Evolutionary conservation across 495 filamentous ascomycete species (phyloP).

Genomic region (Bryoglossum gracile): DNA sequence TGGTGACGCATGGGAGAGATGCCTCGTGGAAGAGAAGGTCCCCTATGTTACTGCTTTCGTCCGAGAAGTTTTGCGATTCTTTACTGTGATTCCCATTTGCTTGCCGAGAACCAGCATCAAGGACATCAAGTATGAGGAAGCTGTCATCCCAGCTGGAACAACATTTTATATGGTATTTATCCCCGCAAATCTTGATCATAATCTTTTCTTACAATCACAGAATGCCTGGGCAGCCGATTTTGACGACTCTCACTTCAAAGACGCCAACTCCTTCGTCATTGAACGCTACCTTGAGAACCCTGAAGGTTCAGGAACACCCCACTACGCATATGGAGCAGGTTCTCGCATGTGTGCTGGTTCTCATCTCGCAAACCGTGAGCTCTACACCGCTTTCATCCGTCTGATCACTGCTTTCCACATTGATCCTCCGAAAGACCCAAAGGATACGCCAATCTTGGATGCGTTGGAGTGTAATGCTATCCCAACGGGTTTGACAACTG

Average conservation of each 20-base stretch:
- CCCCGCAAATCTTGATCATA: too few species aligned
- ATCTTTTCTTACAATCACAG: too few species aligned
- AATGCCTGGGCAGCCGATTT: slow-evolving; percentile 67
- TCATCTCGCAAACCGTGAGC: slow-evolving; percentile 59
- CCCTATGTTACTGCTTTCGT: slow-evolving; percentile 63
- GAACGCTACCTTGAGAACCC: slow-evolving; percentile 56
- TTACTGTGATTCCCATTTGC: slow-evolving; percentile 67
- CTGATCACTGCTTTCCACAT: slow-evolving; percentile 56
- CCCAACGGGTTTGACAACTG: slow-evolving; percentile 58
- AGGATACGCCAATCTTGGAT: slow-evolving; percentile 50
- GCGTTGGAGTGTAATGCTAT: slow-evolving; percentile 56
- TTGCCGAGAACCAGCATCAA: slow-evolving; percentile 58
- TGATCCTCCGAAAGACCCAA: slow-evolving; percentile 23
- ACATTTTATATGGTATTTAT: slow-evolving; percentile 57
- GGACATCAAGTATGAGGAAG: slow-evolving; percentile 53
- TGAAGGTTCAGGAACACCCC: slow-evolving; percentile 54
- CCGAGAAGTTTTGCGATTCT: slow-evolving; percentile 64
- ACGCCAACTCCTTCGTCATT: slow-evolving; percentile 50
- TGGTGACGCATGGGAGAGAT: slow-evolving; percentile 57
- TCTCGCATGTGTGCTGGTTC: slow-evolving; percentile 69
- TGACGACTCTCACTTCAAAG: slow-evolving; percentile 57
- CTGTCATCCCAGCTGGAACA: slow-evolving; percentile 54
- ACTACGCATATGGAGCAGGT: slow-evolving; percentile 65
- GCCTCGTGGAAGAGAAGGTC: slow-evolving; percentile 60
- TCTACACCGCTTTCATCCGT: slow-evolving; percentile 62